Evolutionary conservation across 208 protist genomes (phyloP).

Genomic region (Entamoeba dispar): DNA sequence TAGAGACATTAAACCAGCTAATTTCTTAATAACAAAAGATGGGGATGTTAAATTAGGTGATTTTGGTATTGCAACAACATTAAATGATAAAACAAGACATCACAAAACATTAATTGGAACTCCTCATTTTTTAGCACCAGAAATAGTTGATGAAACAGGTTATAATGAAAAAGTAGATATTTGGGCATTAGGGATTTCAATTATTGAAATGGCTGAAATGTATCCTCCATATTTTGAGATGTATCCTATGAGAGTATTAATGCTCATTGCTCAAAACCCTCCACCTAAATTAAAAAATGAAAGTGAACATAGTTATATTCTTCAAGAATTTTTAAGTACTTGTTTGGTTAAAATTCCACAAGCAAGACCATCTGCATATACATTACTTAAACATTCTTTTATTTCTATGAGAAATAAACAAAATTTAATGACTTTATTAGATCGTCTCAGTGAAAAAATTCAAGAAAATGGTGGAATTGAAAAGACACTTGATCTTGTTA

Average conservation of each 20-base stretch:
- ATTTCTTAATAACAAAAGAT: constrained; percentile 35
- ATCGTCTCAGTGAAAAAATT: neutral
- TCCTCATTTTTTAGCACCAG: constrained; percentile 56
- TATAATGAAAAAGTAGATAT: constrained; percentile 33
- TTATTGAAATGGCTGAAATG: constrained; percentile 54
- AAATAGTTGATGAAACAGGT: neutral
- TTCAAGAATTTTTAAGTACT: neutral
- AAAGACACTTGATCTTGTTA: neutral
- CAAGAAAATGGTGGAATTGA: neutral
- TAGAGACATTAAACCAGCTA: constrained; percentile 59
- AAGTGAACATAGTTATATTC: neutral
- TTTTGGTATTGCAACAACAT: constrained; percentile 59
- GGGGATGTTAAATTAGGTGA: constrained; percentile 56
- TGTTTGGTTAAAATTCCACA: neutral
- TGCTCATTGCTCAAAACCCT: constrained; percentile 42
- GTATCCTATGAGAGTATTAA: constrained; percentile 49
- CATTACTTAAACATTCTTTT: neutral
- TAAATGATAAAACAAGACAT: constrained; percentile 30
- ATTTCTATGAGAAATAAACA: neutral
- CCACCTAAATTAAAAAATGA: constrained; percentile 14
- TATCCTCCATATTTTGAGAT: constrained; percentile 47
- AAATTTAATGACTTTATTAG: neutral
- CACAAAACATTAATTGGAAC: constrained; percentile 60
- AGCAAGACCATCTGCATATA: neutral
- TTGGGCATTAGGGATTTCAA: constrained; percentile 51